Percentiles rank a stretch among this genome's conserved stretches.
Conservation (phyloP, 192 early-diverging fungal genomes). For the Rhizophagus clarus region DNA sequence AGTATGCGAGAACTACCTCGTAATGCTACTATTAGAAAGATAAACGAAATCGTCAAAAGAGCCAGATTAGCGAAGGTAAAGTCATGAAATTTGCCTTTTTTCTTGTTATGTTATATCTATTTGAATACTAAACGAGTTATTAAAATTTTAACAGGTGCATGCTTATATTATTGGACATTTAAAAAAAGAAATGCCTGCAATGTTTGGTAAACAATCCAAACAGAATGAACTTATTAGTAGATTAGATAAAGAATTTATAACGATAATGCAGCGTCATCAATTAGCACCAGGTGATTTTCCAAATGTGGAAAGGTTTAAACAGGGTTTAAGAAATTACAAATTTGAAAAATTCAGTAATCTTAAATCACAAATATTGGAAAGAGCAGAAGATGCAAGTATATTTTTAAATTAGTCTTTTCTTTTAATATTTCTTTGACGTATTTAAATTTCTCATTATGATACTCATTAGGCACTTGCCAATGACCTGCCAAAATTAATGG, state of each 20-base stretch:
- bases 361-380: conserved; percentile 64
- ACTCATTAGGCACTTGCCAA: conserved; percentile 59
- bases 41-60: conserved; percentile 91
- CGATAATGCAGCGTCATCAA: conserved; percentile 70
- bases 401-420: background rate
- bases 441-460: background rate
- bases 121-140: background rate
- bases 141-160: conserved; percentile 55
- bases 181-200: conserved; percentile 77
- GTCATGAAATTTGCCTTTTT: background rate
- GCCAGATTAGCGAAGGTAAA: conserved; percentile 65
- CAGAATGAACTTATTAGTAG: conserved; percentile 71
- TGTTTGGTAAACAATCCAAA: conserved; percentile 81
- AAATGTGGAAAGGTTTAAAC: conserved; percentile 69
- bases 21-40: conserved; percentile 80
- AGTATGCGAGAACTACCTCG: conserved; percentile 75
- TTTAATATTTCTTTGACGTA: background rate
- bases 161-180: conserved; percentile 84
- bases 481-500: conserved; percentile 80
- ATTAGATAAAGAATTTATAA: conserved; percentile 74
- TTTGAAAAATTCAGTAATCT: conserved; percentile 81
- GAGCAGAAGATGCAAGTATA: conserved; percentile 54
- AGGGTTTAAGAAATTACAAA: conserved; percentile 72
- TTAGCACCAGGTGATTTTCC: conserved; percentile 86
- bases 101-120: background rate